Percentiles rank a stretch among this genome's conserved stretches.
Evolutionary conservation across 2,329 filamentous ascomycete genomes (phyloP).

Genomic region (Calonectria honghensis): DNA sequence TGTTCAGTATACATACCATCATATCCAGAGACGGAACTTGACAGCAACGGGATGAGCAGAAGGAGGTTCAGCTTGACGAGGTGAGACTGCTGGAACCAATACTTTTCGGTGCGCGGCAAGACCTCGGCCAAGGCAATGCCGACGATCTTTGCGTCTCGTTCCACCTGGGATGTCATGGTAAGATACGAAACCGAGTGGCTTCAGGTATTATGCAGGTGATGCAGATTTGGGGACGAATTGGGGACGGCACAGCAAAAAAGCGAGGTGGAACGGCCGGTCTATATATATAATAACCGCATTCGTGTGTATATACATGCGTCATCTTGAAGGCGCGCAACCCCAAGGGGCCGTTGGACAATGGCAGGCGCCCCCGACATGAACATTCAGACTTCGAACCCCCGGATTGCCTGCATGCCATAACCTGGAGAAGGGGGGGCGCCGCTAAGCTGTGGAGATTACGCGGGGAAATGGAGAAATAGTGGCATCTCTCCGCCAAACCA

Average conservation of each 20-base stretch:
- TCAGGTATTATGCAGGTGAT: conserved; percentile 6
- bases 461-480: conserved; percentile 37
- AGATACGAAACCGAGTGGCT: conserved; percentile 23
- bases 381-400: conserved; percentile 25
- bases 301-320: conserved; percentile 22
- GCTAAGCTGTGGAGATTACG: conserved; percentile 33
- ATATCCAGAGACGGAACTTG: conserved; percentile 64
- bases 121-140: conserved; percentile 56
- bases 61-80: conserved; percentile 66
- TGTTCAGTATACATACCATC: conserved; percentile 58
- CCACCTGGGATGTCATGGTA: conserved; percentile 49
- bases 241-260: neutral
- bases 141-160: conserved; percentile 53
- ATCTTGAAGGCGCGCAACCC: conserved; percentile 4
- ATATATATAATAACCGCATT: conserved; percentile 28
- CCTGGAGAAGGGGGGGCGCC: conserved; percentile 33
- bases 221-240: neutral
- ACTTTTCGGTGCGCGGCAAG: conserved; percentile 62
- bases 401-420: conserved; percentile 39
- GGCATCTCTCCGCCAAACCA: neutral
- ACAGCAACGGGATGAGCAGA: conserved; percentile 65
- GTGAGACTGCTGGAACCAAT: conserved; percentile 66
- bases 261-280: conserved; percentile 2
- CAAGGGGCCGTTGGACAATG: neutral
- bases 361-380: conserved; percentile 13